These are phyloP conservation scores for Naumovozyma baii DNA, from an alignment of 805 yeast species.

Conservation along the genomic window DNA sequence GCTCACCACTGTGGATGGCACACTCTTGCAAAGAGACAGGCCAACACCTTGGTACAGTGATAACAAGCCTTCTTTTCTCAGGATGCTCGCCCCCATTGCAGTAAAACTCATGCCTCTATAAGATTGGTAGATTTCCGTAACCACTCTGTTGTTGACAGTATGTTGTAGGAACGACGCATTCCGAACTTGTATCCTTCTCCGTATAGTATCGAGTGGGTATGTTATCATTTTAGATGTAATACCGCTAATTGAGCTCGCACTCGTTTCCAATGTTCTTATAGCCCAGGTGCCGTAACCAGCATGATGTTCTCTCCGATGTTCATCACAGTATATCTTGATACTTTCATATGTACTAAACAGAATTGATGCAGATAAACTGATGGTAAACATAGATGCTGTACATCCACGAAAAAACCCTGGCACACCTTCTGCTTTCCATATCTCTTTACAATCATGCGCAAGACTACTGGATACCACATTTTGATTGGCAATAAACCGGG, in stretches of 20 bases:
- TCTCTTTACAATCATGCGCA: conserved; percentile 25
- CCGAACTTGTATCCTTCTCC: conserved; percentile 64
- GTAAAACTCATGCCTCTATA: conserved; percentile 18
- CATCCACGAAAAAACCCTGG: conserved; percentile 43
- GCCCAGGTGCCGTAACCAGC: too few species aligned
- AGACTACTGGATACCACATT: conserved; percentile 13
- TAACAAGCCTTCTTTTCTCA: conserved; percentile 44
- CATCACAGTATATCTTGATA: conserved; percentile 32
- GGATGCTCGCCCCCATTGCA: conserved; percentile 30
- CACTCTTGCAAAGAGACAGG: conserved; percentile 61
- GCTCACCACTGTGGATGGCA: conserved; percentile 62
- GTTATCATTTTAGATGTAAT: conserved; percentile 58
- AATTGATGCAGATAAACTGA: conserved; percentile 62
- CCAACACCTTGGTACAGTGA: conserved; percentile 67
- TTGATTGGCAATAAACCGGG: conserved; percentile 68
- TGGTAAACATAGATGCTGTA: conserved; percentile 44
- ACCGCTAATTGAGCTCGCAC: conserved; percentile 70
- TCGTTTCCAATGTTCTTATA: conserved; percentile 37
- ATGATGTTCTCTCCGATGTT: conserved; percentile 11
- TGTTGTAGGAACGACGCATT: conserved; percentile 7
- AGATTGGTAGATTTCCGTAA: conserved; percentile 6
- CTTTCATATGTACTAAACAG: conserved; percentile 63
- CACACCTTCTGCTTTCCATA: conserved; percentile 35
- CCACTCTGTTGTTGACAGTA: conserved; percentile 7
- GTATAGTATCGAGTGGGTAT: conserved; percentile 78